Base-by-base conservation (phyloP, 805 yeast species). In the Wickerhamomyces sydowiorum region DNA sequence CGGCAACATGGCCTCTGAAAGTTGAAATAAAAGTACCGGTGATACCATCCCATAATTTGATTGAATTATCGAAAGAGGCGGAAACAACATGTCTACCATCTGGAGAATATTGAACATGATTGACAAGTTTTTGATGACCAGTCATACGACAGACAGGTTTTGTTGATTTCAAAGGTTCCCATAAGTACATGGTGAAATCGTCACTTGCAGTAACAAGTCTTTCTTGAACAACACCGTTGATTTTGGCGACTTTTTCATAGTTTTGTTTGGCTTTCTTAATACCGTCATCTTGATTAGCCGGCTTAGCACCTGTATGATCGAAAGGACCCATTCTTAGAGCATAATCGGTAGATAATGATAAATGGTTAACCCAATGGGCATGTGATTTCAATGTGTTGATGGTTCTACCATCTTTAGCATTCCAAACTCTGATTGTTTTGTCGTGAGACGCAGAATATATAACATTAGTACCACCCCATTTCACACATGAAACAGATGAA, bases 311-410 rank as follows among this genome's bases (percentile, higher is more conserved):
- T 20, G 73, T 75, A 51, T 86, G 88, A 57, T 89, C 96, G 56
- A 77, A 91, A 0, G 96, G 88, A 8, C 99, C 98, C 50, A 83
- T 75, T 52, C 97, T 70, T 41, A 93, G 66, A 0, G 81, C 95
- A 58, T 82, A 83, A 56, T 93, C 99, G 0, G 98, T 91, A 2
- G 96, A 86, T 34, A 93, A 67, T 0, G 96, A 85, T 45, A 93
- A 69, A 64, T 91, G 98, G 61, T 93, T 93, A 38, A 93, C 93
- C 99, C 99, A 93, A 65, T 93, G 99, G 2, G 95, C 97, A 61
- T 93, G 99, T 35, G 93, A 76, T 60, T 81, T 82, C 50, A 93
- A 67, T 3, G 88, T 80, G 59, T 86, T 87, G 27, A 85, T 70
- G 51, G 95, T 78, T 51, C 76, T 77, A 24, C 97, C 98, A 37